Evolutionary conservation across 345 rosid genomes (phyloP), one percentile per base, ranked within the genome.

Genomic region (Bruguiera sexangula): DNA sequence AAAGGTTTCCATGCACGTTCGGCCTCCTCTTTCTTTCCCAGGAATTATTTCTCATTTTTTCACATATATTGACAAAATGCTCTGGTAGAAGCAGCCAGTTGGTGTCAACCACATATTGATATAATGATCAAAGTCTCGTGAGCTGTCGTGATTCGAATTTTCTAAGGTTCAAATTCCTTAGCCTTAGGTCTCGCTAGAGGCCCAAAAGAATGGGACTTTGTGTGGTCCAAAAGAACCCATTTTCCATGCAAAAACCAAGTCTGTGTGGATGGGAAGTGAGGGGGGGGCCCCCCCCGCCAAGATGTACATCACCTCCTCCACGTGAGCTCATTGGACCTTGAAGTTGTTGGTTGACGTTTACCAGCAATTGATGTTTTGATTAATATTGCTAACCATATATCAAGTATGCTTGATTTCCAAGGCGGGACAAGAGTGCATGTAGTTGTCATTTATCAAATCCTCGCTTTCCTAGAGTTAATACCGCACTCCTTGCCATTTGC

Each of bases 1-100:
- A 66, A 74, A 69, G 62, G 60, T 76, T 54, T 67, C 36, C 76
- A 76, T 73, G 78, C 80, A 80, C 80, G 66, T 80, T 75, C 70
- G 7, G 55, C 30, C 37, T 18, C 65, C 64, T 69, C 69, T 68
- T 57, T 70, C 72, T 55, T 62, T 63, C 43, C 65, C 36, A 32
- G 1, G 7, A 32, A 32, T 5, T 32, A 32, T 32, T 32, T 32
- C 36, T 32, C 36, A 32, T 32, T 32, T 32, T 32, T 6, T 32
- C 29, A 6, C 36, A 32, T 6, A 32, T 32, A 32, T 6, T 32
- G 36, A 32, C 36, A 6, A 6, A 32, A 0, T 32, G 36, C 36
- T 32, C 6, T 32, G 6, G 36, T 6, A 6, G 36, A 6, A 32
- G 36, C 1, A 6, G 36, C 36, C 36, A 32, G 36, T 30, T 57